A percentile compares a stretch with the other conserved stretches of the same genome.
These are phyloP conservation scores for Skeletonema grethae DNA, from an alignment of 108 stramenopile species.

Conservation along the genomic window DNA sequence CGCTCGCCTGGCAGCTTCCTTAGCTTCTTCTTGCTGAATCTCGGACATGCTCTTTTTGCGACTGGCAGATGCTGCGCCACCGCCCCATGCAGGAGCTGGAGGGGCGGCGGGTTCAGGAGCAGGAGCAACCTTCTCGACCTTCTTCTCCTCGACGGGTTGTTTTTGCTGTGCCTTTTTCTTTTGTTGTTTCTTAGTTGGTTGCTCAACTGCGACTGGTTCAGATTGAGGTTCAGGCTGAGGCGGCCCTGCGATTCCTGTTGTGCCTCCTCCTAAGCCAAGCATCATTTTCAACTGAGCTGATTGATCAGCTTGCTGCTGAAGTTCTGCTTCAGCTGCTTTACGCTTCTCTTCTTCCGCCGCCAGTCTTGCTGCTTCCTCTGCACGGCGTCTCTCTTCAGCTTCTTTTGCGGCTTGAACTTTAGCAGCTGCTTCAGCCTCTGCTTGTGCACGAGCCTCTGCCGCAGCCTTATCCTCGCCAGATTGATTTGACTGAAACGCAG, in stretches of 20 bases:
- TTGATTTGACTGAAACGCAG: conserved; percentile 62
- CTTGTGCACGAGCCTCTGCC: conserved; percentile 18
- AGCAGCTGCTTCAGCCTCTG: conserved; percentile 31
- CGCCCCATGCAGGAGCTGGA: conserved; percentile 81
- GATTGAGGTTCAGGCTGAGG: conserved; percentile 5
- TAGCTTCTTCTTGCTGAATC: conserved; percentile 90
- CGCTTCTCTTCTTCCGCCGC: conserved; percentile 6
- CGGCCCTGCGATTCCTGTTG: conserved; percentile 27
- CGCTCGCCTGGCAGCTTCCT: conserved; percentile 64
- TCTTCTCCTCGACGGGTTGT: conserved; percentile 7
- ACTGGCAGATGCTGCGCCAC: conserved; percentile 30
- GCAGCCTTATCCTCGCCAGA: conserved; percentile 15
- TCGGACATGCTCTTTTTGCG: conserved; percentile 83
- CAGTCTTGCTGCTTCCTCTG: conserved; percentile 29
- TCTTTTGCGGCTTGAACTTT: conserved; percentile 20
- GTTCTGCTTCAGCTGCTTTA: conserved; percentile 11
- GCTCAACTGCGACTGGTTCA: conserved; percentile 22
- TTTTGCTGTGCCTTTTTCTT: conserved; percentile 42
- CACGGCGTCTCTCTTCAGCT: conserved; percentile 25
- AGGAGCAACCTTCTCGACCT: conserved; percentile 3
- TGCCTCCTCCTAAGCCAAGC: conserved; percentile 69
- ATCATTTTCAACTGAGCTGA: conserved; percentile 87
- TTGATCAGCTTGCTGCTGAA: conserved; percentile 51
- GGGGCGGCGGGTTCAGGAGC: conserved; percentile 40
- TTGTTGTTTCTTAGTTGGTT: conserved; percentile 42